Base-by-base conservation (phyloP, 208 protist species). In the Novymonas esmeraldas region DNA sequence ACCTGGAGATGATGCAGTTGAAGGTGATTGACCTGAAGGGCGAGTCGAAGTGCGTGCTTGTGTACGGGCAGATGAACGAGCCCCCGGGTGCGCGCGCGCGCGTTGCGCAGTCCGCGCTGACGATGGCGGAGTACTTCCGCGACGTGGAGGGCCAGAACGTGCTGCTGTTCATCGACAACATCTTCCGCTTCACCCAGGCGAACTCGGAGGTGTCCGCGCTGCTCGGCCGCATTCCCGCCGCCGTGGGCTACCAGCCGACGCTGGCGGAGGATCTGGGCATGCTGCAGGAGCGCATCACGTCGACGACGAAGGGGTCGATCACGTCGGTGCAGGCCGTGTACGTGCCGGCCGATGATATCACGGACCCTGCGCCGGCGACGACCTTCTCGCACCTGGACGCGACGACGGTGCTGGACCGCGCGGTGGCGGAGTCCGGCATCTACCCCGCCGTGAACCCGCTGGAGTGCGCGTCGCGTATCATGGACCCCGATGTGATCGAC, bases 51-150 rank as follows among this genome's bases (percentile, higher is more conserved):
- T 98, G 97, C 69, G 94, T 98, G 48, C 88, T 99, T 20, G 98
- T 99, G 70, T 99, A 99, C 87, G 98, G 98, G 39, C 98, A 99
- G 94, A 99, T 99, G 98, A 99, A 99, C 86, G 98, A 99, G 88
- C 98, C 98, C 44, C 98, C 98, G 14, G 98, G 98, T 84, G 98
- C 98, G 51, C 95, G 98, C 88, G 97, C 98, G 50, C 97, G 98
- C 92, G 98, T 99, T 38, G 98, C 96, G 67, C 90, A 99, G 54
- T 99, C 98, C 38, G 98, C 95, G 66, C 82, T 99, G 55, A 98
- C 98, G 45, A 95, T 99, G 64, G 95, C 98, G 39, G 98, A 99
- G 89, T 99, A 99, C 81, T 99, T 99, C 96, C 96, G 98, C 92
- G 98, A 99, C 76, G 92, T 94, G 55, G 94, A 98, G 78, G 96